phyloP scores from a whole-genome alignment of 768 basidiomycete species.

The Amanita inopinata region DNA sequence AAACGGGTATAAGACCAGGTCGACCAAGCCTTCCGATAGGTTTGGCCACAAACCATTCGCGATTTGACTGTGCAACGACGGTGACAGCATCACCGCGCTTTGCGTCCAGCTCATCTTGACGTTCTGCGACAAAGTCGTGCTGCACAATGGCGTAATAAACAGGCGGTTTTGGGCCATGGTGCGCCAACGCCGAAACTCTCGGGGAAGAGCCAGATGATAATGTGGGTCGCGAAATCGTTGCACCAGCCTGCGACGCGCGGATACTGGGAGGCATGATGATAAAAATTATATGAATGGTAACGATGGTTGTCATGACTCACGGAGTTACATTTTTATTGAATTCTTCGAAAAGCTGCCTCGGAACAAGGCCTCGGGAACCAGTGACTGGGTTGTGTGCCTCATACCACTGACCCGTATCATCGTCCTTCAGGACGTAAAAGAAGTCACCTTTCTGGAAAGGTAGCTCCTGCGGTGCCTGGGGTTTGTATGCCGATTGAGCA shows the following conservation, averaged over 20 bases:
- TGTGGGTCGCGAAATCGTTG: conserved; percentile 6
- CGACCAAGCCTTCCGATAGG: conserved; percentile 92
- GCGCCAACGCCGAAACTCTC: conserved; percentile 15
- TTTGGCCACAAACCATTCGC: conserved; percentile 99
- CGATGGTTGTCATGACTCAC: conserved; percentile 37
- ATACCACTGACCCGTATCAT: conserved; percentile 59
- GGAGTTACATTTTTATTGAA: conserved; percentile 63
- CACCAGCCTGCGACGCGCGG: conserved; percentile 33
- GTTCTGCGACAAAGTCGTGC: conserved; percentile 93
- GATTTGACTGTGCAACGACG: conserved; percentile 98
- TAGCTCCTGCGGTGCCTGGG: conserved; percentile 74
- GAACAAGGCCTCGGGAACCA: conserved; percentile 86
- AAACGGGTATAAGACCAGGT: conserved; percentile 93
- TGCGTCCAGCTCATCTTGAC: conserved; percentile 93
- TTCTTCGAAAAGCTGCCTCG: conserved; percentile 81
- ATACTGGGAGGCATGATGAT: conserved; percentile 18
- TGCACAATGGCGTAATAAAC: conserved; percentile 92
- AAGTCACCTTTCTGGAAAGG: conserved; percentile 93
- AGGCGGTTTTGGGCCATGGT: conserved; percentile 33
- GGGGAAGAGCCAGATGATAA: conserved; percentile 8
- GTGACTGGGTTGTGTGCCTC: conserved; percentile 93
- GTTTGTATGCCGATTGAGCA: conserved; percentile 57
- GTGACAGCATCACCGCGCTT: conserved; percentile 90
- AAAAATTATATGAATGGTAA: background rate
- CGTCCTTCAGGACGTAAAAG: conserved; percentile 88